Evolutionary conservation across 2,329 filamentous ascomycete species (phyloP).

Genomic region (Diplodia mutila): DNA sequence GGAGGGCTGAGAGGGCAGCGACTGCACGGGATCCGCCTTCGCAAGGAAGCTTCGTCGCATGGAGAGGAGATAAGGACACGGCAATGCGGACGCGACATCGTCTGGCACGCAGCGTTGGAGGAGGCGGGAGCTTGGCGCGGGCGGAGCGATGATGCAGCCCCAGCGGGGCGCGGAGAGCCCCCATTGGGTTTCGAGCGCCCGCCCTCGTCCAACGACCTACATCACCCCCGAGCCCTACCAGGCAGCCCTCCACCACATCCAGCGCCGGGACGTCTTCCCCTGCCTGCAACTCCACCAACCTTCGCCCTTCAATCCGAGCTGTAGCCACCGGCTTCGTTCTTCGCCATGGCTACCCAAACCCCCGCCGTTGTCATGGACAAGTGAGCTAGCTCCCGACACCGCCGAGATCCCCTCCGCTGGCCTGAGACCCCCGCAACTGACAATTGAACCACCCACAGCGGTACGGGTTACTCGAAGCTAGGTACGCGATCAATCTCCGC

Average conservation of each 20-base stretch:
- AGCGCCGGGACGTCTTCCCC: constrained; percentile 26
- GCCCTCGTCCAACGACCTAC: constrained; percentile 25
- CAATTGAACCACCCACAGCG: constrained; percentile 64
- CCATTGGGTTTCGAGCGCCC: constrained; percentile 24
- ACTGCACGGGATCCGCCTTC: neutral
- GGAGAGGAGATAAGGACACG: neutral
- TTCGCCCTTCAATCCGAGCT: constrained; percentile 27
- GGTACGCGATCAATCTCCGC: constrained; percentile 62
- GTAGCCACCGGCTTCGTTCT: constrained; percentile 29
- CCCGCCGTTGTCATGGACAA: constrained; percentile 99
- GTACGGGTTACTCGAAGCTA: constrained; percentile 98
- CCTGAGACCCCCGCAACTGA: constrained; percentile 33
- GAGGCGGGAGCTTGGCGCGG: constrained; percentile 20
- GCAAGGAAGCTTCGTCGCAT: too few species aligned
- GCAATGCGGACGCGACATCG: neutral
- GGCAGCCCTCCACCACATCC: constrained; percentile 20
- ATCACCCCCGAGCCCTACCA: constrained; percentile 26
- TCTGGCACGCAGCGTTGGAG: neutral
- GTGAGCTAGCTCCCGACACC: constrained; percentile 51
- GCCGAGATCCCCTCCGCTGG: constrained; percentile 24
- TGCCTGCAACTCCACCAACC: constrained; percentile 30
- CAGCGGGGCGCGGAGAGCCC: constrained; percentile 24
- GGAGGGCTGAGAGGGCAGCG: neutral
- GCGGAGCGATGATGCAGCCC: constrained; percentile 23
- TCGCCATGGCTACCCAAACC: constrained; percentile 91